phyloP scores from a whole-genome alignment of 495 filamentous ascomycete genomes.

The Tuber aestivum region DNA sequence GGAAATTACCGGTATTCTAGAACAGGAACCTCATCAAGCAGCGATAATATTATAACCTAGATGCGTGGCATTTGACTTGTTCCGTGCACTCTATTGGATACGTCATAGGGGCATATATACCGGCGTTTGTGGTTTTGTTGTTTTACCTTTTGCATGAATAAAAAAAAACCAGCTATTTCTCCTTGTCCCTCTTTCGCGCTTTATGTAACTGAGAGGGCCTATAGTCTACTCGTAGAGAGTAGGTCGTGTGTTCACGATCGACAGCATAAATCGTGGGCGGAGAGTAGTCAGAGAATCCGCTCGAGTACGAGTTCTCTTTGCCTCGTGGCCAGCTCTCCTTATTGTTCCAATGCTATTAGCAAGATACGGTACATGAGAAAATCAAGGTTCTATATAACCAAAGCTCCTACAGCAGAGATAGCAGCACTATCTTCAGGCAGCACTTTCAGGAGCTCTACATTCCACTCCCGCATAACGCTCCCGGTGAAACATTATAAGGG shows the following conservation, averaged over 20 bases:
- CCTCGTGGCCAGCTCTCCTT: background rate
- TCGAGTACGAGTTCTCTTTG: background rate
- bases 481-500: background rate
- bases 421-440: background rate
- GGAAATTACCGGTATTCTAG: background rate
- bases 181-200: background rate
- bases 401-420: background rate
- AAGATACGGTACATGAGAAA: background rate
- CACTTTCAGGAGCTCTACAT: background rate
- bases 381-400: background rate
- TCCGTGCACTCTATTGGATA: background rate
- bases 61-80: background rate
- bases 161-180: background rate
- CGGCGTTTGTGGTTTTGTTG: background rate
- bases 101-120: background rate
- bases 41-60: constrained; percentile 18
- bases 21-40: constrained; percentile 20
- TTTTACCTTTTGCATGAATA: background rate
- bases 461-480: background rate
- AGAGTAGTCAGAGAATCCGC: background rate
- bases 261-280: background rate
- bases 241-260: background rate
- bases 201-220: background rate
- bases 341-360: background rate
- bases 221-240: background rate